Evolutionary conservation across 306 rosid species (phyloP).

Genomic region (Astragalus glycyphyllos): DNA sequence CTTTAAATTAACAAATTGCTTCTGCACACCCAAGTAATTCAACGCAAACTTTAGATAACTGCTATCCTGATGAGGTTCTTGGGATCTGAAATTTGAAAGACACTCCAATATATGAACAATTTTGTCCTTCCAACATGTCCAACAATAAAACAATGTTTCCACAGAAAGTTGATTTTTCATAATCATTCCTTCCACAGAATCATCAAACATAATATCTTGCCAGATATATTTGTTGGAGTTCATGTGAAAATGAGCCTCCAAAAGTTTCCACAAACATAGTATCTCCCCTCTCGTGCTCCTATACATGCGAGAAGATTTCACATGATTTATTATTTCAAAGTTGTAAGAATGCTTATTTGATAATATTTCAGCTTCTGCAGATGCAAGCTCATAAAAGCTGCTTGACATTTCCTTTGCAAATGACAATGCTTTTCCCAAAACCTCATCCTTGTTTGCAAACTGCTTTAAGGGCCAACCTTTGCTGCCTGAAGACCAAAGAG

Average conservation of each 20-base stretch:
- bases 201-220: conserved; percentile 47
- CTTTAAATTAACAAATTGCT: conserved; percentile 34
- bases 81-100: conserved; percentile 46
- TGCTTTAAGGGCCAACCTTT: conserved; percentile 73
- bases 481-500: conserved; percentile 72
- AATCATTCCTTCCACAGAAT: conserved; percentile 42
- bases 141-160: conserved; percentile 64
- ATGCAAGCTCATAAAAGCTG: conserved; percentile 47
- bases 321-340: conserved; percentile 34
- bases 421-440: conserved; percentile 56
- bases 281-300: conserved; percentile 59
- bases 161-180: conserved; percentile 51
- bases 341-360: conserved; percentile 38
- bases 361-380: conserved; percentile 58
- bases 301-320: conserved; percentile 49
- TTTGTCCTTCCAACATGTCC: conserved; percentile 73
- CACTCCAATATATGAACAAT: conserved; percentile 46
- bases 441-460: conserved; percentile 53
- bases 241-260: conserved; percentile 65
- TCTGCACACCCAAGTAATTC: conserved; percentile 63
- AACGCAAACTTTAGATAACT: conserved; percentile 57
- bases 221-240: conserved; percentile 47
- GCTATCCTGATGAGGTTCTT: conserved; percentile 39
- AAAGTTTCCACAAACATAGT: conserved; percentile 59
- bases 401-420: conserved; percentile 52